Evolutionary conservation across 2,329 filamentous ascomycete genomes (phyloP), one percentile per base, ranked within the genome.

Genomic region (Coniochaeta hoffmannii): DNA sequence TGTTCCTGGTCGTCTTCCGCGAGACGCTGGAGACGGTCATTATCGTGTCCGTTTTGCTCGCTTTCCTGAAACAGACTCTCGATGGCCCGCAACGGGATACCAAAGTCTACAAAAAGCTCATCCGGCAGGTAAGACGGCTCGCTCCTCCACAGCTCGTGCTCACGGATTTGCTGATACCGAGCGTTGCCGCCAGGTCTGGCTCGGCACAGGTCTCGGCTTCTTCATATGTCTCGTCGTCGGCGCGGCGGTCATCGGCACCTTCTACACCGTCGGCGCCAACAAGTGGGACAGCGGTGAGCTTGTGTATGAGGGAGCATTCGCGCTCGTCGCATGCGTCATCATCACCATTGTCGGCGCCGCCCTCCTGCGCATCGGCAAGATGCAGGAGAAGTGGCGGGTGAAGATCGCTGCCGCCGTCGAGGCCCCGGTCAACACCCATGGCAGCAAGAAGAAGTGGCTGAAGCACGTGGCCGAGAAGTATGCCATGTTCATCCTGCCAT

Each of bases 1-100:
- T 96, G 55, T 96, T 96, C 75, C 92, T 96, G 75, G 89, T 96
- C 69, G 86, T 89, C 72, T 94, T 96, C 69, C 85, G 91, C 66
- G 91, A 96, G 73, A 84, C 85, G 41, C 76, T 96, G 50, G 90
- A 96, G 75, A 88, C 87, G 1, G 86, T 82, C 65, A 90, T 96
- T 66, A 89, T 96, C 63, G 84, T 95, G 59, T 93, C 90, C 0
- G 87, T 96, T n/a, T 76, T 96, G 32, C 80, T 96, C 38, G 84
- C 90, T 22, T 95, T 94, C 68, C 74, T 95, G 57, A 94, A 93
- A 70, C 88, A 94, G 69, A 89, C 87, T 3, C 79, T 95, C 35
- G 76, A 76, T 57, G 83, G 83, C 0, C 82, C 85, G 10, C 77
- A 84, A 55, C 72, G 78, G 57, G 85, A 91, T 73, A 71, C 71